Evolutionary conservation across 2,329 filamentous ascomycete species (phyloP), one percentile per base, ranked within the genome.

Genomic region (Paraphaeosphaeria minitans): DNA sequence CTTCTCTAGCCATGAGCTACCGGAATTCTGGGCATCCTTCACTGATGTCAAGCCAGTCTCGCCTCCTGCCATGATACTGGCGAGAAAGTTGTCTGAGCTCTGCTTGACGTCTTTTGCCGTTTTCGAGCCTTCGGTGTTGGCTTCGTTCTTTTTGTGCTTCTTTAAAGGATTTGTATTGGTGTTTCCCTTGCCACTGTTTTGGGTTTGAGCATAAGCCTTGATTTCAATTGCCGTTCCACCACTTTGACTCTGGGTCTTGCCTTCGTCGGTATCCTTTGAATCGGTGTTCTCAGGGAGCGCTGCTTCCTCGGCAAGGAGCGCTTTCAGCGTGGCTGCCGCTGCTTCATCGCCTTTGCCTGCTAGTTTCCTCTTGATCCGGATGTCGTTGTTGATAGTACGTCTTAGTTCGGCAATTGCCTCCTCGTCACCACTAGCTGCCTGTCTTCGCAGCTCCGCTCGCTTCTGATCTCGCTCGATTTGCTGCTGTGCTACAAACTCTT

Each of bases 331-430:
- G 41, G 41, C 51, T 12, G 39, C 51, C 70, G 64, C 80, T 43
- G 56, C 59, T 46, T 45, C 53, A 42, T 50, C 45, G 5, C 19
- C 41, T 33, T 43, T 27, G 22, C 33, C 24, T 24, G 27, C 55
- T 22, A 56, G 46, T 21, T 55, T 55, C 27, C 8, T 42, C 24
- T 53, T 53, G 37, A 53, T 33, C 22, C 37, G 21, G 9, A 42
- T 42, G 14, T 53, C 50, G 24, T 53, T 42, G 10, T 1, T 21
- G 31, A 37, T 24, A 1, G 27, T 21, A 5, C 39, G 21, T 24
- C 53, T 45, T 27, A 53, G 39, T 29, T 53, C 41, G n/a, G 19
- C 41, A 24, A 45, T 16, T 70, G 64, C 80, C 49, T 57, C 60
- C 48, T 42, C 52, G 41, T 50, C 41, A 12, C 19, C 41, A n/a